Conservation (phyloP, 2,329 filamentous ascomycete species). For the Diaporthe citri region DNA sequence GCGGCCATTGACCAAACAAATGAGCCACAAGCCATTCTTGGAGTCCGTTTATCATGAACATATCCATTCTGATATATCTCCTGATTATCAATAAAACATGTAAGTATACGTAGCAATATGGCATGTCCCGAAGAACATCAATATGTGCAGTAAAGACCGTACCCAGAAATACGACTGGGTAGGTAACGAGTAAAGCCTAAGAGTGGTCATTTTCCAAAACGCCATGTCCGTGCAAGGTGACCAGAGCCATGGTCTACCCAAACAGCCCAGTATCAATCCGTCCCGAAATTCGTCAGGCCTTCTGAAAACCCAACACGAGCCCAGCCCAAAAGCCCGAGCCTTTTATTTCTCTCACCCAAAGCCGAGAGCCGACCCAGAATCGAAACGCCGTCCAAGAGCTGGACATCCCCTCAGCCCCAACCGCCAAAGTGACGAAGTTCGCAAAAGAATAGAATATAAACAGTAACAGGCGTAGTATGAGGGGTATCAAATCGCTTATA, state of each 20-base stretch:
- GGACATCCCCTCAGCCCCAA: neutral
- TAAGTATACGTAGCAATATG: conserved; percentile 9
- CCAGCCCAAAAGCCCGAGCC: neutral
- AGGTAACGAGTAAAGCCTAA: neutral
- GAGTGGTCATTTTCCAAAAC: conserved; percentile 5
- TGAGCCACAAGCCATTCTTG: neutral
- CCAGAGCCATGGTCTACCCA: neutral
- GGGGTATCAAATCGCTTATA: conserved; percentile 35
- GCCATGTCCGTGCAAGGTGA: neutral
- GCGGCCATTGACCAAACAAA: neutral
- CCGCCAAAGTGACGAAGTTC: neutral
- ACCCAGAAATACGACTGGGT: neutral
- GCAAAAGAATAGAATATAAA: conserved; percentile 18
- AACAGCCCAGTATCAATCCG: neutral
- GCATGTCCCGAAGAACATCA: neutral
- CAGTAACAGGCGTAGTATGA: conserved; percentile 23
- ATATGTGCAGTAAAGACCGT: conserved; percentile 25
- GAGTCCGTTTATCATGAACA: neutral
- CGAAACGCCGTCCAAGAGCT: conserved; percentile 24
- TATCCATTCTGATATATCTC: conserved; percentile 6
- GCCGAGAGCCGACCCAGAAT: conserved; percentile 12
- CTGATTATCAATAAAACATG: conserved; percentile 32
- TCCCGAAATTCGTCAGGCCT: neutral
- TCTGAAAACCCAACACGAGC: neutral
- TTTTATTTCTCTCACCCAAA: neutral